Evolutionary conservation across 805 yeast genomes (phyloP).

Genomic region (Crinitomyces ghanaensis): DNA sequence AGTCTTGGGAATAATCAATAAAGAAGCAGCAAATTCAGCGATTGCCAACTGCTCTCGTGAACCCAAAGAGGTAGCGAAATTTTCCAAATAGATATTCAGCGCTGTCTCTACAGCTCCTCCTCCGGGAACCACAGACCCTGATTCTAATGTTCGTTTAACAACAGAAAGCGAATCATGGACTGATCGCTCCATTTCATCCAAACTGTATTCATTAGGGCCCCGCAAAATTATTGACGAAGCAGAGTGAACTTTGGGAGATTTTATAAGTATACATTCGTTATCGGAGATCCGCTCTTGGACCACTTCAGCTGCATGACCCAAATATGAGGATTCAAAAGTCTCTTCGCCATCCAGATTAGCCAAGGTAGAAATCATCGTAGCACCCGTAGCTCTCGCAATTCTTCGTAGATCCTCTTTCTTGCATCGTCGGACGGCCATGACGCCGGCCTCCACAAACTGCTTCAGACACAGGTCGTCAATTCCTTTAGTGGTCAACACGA

Average conservation of each 20-base stretch:
- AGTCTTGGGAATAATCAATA: conserved; percentile 89
- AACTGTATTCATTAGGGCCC: conserved; percentile 86
- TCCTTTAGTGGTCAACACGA: conserved; percentile 85
- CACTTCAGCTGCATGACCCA: conserved; percentile 87
- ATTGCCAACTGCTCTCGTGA: conserved; percentile 96
- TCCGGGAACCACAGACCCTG: conserved; percentile 93
- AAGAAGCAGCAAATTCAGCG: conserved; percentile 89
- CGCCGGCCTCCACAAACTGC: conserved; percentile 82
- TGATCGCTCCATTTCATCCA: conserved; percentile 98
- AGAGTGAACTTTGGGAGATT: conserved; percentile 84
- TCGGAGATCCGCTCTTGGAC: conserved; percentile 84
- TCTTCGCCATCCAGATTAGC: conserved; percentile 95
- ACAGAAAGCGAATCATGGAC: conserved; percentile 89
- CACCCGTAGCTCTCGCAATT: conserved; percentile 97
- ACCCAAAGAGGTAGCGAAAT: conserved; percentile 95
- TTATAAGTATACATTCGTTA: conserved; percentile 89
- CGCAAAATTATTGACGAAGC: conserved; percentile 85
- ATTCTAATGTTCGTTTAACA: conserved; percentile 89
- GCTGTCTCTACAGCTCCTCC: conserved; percentile 99
- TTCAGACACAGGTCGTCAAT: conserved; percentile 87
- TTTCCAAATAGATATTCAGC: conserved; percentile 84
- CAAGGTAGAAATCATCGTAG: conserved; percentile 74
- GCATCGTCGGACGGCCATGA: conserved; percentile 94
- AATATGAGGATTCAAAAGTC: conserved; percentile 69
- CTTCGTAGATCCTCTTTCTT: conserved; percentile 93